Base-by-base conservation (phyloP, 345 rosid species). In the Citrus hindsii region DNA sequence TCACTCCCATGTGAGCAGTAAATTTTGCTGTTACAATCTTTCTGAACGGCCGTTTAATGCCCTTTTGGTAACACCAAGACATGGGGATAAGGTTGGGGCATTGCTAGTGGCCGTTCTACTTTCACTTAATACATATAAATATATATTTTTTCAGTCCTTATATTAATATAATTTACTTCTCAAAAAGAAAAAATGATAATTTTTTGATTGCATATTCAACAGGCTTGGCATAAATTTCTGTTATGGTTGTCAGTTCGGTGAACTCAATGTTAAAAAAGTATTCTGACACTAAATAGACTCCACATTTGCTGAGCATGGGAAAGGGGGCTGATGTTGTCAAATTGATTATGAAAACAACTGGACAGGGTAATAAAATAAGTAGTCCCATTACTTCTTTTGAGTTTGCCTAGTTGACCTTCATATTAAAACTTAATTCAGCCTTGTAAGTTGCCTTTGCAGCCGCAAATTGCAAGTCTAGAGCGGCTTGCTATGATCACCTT, bases 1-100 rank as follows among this genome's bases (percentile, higher is more conserved):
- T 68, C 79, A 76, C 12, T 27, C 18, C 73, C 83, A 77, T 73
- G 81, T 73, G 78, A 73, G 61, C 61, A 25, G 66, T 62, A 48
- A 46, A 67, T 32, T 73, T 25, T 33, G 25, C 80, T 27, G 75
- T 77, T 82, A 67, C 74, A 4, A 27, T 48, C 28, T n/a, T 19
- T 65, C 78, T 66, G 51, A 66, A 58, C 51, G 16, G 67, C 74
- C 42, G 16, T 77, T 77, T 27, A 56, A 37, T 58, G 73, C 51
- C 66, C 7, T 24, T 76, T 69, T 40, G 65, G 14, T 24, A 67
- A 25, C 56, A 56, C 74, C 74, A 68, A 68, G 55, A 35, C 12
- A 18, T 7, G 40, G 55, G 48, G 35, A 30, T 21, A n/a, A 24
- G 71, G 33, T 13, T 65, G 25, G 42, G 25, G 13, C 33, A 51